phyloP scores from a whole-genome alignment of 1,139 yeast species.

The Yamadazyma trypodendri region DNA sequence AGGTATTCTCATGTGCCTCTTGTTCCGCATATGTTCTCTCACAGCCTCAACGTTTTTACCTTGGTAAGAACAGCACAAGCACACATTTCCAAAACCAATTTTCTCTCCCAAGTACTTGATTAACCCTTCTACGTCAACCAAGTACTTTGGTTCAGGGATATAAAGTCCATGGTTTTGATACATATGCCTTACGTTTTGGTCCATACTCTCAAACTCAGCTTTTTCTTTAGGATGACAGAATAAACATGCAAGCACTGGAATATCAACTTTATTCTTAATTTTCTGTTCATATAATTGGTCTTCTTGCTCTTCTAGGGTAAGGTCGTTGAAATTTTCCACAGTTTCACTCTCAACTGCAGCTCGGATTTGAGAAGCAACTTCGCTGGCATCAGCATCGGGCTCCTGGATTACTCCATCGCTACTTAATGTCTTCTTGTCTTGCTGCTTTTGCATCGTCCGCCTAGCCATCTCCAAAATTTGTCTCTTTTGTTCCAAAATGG shows the following conservation, averaged over 20 bases:
- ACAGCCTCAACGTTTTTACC: conserved; percentile 84
- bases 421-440: conserved; percentile 19
- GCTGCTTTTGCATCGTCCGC: conserved; percentile 40
- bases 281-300: conserved; percentile 57
- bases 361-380: conserved; percentile 2
- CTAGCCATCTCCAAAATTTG: conserved; percentile 61
- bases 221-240: conserved; percentile 62
- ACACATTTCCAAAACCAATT: conserved; percentile 81
- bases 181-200: conserved; percentile 76
- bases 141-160: conserved; percentile 75
- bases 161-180: conserved; percentile 76
- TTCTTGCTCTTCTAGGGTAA: conserved; percentile 42
- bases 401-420: conserved; percentile 7
- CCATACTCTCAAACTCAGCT: conserved; percentile 39
- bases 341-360: conserved; percentile 12
- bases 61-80: conserved; percentile 80
- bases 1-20: conserved; percentile 86
- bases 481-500: conserved; percentile 58
- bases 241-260: conserved; percentile 73
- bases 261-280: conserved; percentile 59
- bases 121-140: conserved; percentile 70
- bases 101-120: conserved; percentile 75
- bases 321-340: conserved; percentile 14
- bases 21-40: conserved; percentile 83
- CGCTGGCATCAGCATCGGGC: conserved; percentile 9